Conservation (phyloP, 2,329 filamentous ascomycete species). For the Plectosphaerella sp. region DNA sequence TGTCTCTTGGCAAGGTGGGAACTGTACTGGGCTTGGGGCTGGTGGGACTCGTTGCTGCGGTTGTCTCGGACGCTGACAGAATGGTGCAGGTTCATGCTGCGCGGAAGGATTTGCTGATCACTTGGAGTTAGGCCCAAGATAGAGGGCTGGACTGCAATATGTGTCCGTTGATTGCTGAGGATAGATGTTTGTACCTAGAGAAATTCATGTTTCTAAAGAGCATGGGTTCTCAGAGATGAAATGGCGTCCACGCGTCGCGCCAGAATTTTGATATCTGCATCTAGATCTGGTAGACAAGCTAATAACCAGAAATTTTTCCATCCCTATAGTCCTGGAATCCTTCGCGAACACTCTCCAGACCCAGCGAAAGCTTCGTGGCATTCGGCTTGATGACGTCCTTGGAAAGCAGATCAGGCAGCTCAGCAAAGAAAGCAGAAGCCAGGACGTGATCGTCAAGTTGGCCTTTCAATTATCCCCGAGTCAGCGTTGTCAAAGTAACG, state of each 20-base stretch:
- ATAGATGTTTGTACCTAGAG: too few species aligned
- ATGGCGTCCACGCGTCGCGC: too few species aligned
- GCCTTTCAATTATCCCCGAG: conserved; percentile 15
- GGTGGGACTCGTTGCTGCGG: background rate
- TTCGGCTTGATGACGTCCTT: conserved; percentile 29
- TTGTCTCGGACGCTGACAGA: background rate
- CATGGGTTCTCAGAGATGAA: too few species aligned
- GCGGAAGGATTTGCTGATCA: background rate
- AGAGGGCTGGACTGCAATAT: too few species aligned
- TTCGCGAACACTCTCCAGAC: conserved; percentile 22
- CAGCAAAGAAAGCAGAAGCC: conserved; percentile 28
- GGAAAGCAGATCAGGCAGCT: conserved; percentile 26
- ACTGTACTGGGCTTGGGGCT: background rate
- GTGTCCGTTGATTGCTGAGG: too few species aligned
- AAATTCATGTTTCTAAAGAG: too few species aligned
- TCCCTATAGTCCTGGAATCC: conserved; percentile 33
- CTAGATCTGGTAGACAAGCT: conserved; percentile 31
- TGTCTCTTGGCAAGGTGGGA: background rate
- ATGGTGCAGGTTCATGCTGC: background rate
- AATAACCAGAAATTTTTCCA: conserved; percentile 31
- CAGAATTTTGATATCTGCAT: too few species aligned
- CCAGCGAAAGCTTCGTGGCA: conserved; percentile 17
- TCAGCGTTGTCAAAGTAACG: background rate
- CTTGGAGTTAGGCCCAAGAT: background rate
- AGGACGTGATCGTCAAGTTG: conserved; percentile 29